Conservation (phyloP, 192 early-diverging fungal genomes). For the Coemansia sp. region DNA sequence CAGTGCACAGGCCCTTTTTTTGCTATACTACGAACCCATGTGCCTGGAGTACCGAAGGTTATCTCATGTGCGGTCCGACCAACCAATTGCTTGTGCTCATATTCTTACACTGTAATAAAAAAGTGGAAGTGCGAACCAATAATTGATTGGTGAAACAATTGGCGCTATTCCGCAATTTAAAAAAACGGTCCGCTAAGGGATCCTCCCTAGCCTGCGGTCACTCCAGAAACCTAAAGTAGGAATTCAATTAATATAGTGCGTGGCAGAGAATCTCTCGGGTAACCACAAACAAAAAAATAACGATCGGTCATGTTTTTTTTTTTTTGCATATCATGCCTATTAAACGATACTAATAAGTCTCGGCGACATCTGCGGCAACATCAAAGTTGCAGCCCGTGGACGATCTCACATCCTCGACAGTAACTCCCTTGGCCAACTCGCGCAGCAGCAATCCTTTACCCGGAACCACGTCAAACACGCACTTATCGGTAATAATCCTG, state of each 20-base stretch:
- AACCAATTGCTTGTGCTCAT: neutral
- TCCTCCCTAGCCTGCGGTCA: neutral
- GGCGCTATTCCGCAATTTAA: neutral
- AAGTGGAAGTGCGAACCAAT: neutral
- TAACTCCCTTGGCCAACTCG: conserved; percentile 64
- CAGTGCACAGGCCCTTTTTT: neutral
- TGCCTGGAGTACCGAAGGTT: neutral
- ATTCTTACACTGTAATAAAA: neutral
- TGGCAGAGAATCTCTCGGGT: neutral
- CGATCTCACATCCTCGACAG: conserved; percentile 65
- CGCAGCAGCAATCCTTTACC: conserved; percentile 62
- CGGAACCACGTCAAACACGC: conserved; percentile 69
- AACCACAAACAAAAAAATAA: neutral
- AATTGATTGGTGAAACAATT: neutral
- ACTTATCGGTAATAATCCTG: conserved; percentile 69
- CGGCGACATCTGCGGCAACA: conserved; percentile 53
- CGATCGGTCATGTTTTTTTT: neutral
- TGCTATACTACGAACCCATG: neutral
- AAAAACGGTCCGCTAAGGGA: neutral
- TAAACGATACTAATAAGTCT: conserved; percentile 34
- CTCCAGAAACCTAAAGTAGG: neutral
- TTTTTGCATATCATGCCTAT: neutral
- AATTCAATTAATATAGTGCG: neutral
- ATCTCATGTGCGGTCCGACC: neutral
- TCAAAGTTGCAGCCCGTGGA: conserved; percentile 66